Evolutionary conservation across 179 eudicot species (phyloP), one percentile per base, ranked within the genome.

Genomic region (Spergularia azorica): DNA sequence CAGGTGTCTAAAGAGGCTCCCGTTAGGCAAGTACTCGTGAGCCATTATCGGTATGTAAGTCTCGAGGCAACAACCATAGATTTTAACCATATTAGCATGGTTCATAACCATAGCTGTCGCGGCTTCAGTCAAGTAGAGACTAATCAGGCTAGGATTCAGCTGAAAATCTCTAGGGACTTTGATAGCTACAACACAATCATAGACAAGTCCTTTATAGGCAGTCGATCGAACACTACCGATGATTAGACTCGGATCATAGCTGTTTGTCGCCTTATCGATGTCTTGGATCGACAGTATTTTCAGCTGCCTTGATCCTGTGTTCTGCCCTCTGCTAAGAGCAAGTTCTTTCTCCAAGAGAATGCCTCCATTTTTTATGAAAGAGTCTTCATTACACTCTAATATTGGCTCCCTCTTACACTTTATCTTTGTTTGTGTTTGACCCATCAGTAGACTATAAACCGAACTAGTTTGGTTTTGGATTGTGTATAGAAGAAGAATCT

Each of bases 311-410:
- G 59, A 6, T 17, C 75, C 63, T 17, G 15, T 75, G 17, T 50
- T 52, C 6, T 77, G 52, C 20, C 81, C 77, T 65, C 67, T 52
- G 46, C 81, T 54, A 38, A 78, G 13, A 72, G 77, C 81, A 46
- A 78, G 67, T 0, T 64, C 72, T 26, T 78, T 78, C 16, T 78
- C 76, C 61, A 78, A 21, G 26, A 78, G 32, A 58, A 78, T 78
- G 5, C 72, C 77, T 57, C 81, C 81, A 78, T 72, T 78, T 41
- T 72, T 12, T 0, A 79, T 79, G 38, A 73, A 79, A 67, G 73
- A 67, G 18, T 73, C 77, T 12, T 67, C 73, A 15, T 14, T 50
- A 6, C 32, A 38, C n/a, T 62, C 70, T 20, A 54, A 14, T 50
- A 54, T 78, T 9, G 17, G 41, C 17, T 10, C 36, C 38, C 0